These are phyloP conservation scores for Lichtheimia ramosa DNA, from an alignment of 371 early-diverging fungal species.

Conservation along the genomic window DNA sequence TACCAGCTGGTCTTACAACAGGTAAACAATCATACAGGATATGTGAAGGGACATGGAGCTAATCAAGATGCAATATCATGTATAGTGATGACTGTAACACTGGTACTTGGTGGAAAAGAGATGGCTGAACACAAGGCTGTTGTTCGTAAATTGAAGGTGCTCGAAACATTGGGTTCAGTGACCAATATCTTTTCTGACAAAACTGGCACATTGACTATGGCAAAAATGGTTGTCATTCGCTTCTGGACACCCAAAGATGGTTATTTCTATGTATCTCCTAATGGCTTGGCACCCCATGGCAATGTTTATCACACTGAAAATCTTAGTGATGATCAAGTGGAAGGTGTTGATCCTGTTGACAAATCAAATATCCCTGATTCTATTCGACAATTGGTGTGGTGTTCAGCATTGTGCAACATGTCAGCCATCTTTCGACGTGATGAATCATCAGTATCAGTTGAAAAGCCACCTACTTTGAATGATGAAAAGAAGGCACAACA, in stretches of 20 bases:
- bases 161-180: constrained; percentile 88
- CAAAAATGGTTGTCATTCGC: constrained; percentile 44
- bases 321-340: constrained; percentile 4
- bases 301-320: constrained; percentile 38
- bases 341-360: constrained; percentile 12
- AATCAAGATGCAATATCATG: too few species aligned
- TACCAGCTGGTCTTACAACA: constrained; percentile 96
- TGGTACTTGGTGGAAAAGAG: constrained; percentile 85
- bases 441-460: constrained; percentile 20
- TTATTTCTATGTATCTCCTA: constrained; percentile 56
- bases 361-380: constrained; percentile 5
- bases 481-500: constrained; percentile 31
- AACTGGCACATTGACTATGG: constrained; percentile 55
- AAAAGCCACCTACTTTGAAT: constrained; percentile 5
- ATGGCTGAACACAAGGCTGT: constrained; percentile 77
- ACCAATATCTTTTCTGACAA: constrained; percentile 94
- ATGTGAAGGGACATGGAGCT: too few species aligned
- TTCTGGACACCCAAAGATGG: constrained; percentile 68
- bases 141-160: constrained; percentile 29
- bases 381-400: constrained; percentile 26
- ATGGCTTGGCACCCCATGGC: constrained; percentile 65
- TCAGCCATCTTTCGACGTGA: constrained; percentile 40
- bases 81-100: constrained; percentile 80
- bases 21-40: background rate
- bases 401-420: constrained; percentile 61